Percentiles rank a stretch among this genome's conserved stretches.
These are phyloP conservation scores for Ogataea hybrid DNA, from an alignment of 1,139 yeast genomes.

Conservation along the genomic window DNA sequence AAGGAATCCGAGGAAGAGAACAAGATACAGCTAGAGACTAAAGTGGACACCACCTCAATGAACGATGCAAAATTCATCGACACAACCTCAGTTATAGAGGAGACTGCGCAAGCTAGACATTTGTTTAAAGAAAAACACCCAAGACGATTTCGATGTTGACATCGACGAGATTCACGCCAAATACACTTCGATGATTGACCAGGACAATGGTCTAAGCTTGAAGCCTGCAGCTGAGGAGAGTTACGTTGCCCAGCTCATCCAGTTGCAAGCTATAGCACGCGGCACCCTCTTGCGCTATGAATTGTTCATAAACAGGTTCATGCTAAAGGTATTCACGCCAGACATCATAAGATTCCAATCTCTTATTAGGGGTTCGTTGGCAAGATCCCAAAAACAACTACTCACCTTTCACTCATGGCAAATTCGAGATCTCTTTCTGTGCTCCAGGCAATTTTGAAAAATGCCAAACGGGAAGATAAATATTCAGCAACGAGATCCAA, in stretches of 20 bases:
- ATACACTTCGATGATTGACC: slow-evolving; percentile 21
- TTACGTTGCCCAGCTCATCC: slow-evolving; percentile 32
- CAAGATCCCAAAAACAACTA: slow-evolving; percentile 14
- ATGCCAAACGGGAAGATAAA: slow-evolving; percentile 23
- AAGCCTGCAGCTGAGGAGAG: slow-evolving; percentile 6
- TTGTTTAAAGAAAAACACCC: slow-evolving; percentile 18
- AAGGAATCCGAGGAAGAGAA: no score
- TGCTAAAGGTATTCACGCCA: slow-evolving; percentile 53
- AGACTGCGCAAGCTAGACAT: slow-evolving; percentile 23
- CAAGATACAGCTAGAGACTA: no score
- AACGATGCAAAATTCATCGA: background rate
- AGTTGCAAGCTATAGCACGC: slow-evolving; percentile 59
- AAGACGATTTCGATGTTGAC: slow-evolving; percentile 15
- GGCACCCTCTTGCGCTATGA: slow-evolving; percentile 65
- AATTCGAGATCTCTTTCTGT: slow-evolving; percentile 21
- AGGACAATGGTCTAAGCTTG: slow-evolving; percentile 15
- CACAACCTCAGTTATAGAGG: slow-evolving; percentile 7
- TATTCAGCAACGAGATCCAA: slow-evolving; percentile 23
- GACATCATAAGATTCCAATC: slow-evolving; percentile 43
- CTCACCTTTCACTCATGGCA: slow-evolving; percentile 9
- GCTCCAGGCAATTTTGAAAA: slow-evolving; percentile 24
- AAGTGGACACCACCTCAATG: background rate
- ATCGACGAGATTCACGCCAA: slow-evolving; percentile 28
- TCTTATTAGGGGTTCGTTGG: slow-evolving; percentile 31
- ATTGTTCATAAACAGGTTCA: slow-evolving; percentile 59